Conservation (phyloP, 352 stramenopile species). For the Ophiocytium majus region DNA sequence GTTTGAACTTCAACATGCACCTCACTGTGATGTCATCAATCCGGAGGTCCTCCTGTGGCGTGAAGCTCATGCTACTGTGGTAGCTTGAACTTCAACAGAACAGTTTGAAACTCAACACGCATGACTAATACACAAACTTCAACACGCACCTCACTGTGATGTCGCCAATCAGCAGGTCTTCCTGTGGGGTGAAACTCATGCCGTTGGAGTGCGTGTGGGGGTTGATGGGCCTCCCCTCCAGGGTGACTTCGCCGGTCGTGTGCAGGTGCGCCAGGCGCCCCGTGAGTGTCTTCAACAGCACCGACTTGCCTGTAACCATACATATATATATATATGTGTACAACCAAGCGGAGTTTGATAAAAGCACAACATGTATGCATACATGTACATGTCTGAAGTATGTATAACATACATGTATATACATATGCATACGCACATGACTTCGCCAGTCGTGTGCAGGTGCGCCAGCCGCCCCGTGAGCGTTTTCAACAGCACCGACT, state of each 20-base stretch:
- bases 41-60: too few relatives aligned
- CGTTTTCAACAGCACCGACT: constrained; percentile 56
- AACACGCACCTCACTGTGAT: neutral
- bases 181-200: constrained; percentile 57
- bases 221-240: constrained; percentile 52
- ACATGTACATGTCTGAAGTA: neutral
- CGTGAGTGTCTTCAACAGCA: constrained; percentile 57
- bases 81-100: too few relatives aligned
- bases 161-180: constrained; percentile 36
- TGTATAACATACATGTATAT: too few relatives aligned
- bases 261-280: constrained; percentile 42
- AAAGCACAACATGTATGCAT: neutral
- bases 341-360: neutral
- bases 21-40: constrained; percentile 50
- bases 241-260: constrained; percentile 47
- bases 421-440: constrained; percentile 53
- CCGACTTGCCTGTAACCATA: constrained; percentile 35
- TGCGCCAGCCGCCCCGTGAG: constrained; percentile 48
- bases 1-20: constrained; percentile 17
- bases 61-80: too few relatives aligned
- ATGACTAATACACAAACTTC: too few relatives aligned
- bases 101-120: too few relatives aligned
- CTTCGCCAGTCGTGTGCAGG: constrained; percentile 38
- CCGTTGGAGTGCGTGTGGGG: constrained; percentile 53
- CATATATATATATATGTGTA: neutral